Conservation (phyloP, 495 filamentous ascomycete species). For the Neurospora sp. region DNA sequence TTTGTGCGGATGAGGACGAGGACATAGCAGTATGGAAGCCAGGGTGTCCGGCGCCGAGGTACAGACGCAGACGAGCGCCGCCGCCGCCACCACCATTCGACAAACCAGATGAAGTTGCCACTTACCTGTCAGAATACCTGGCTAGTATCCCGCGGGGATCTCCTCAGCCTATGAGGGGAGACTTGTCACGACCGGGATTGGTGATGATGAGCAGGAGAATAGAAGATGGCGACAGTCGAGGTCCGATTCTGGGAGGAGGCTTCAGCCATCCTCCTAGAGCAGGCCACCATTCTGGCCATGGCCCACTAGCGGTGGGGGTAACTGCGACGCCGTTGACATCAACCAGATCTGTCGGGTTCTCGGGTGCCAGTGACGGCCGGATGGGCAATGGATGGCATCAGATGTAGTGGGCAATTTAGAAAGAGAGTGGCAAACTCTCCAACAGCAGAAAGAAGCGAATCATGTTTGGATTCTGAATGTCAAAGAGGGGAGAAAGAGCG, state of each 20-base stretch:
- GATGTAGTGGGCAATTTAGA: neutral
- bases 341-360: neutral
- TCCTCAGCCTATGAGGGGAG: neutral
- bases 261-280: neutral
- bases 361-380: neutral
- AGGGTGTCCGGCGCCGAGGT: conserved; percentile 6
- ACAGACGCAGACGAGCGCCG: conserved; percentile 8
- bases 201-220: neutral
- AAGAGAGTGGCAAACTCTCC: no score
- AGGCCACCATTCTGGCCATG: neutral
- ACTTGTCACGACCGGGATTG: neutral
- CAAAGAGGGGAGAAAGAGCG: neutral
- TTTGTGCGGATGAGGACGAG: conserved; percentile 9
- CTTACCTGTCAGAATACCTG: conserved; percentile 5
- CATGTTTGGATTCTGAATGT: neutral
- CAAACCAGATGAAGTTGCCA: neutral
- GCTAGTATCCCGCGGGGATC: conserved; percentile 8
- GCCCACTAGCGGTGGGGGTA: neutral
- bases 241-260: neutral
- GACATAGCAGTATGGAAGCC: neutral
- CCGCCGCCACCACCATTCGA: neutral
- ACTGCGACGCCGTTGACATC: neutral
- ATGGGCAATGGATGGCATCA: neutral
- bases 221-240: neutral
- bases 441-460: neutral